A percentile compares a stretch with the other conserved stretches of the same genome.
Evolutionary conservation across 108 stramenopile species (phyloP).

Genomic region (Thalassiosira profunda): DNA sequence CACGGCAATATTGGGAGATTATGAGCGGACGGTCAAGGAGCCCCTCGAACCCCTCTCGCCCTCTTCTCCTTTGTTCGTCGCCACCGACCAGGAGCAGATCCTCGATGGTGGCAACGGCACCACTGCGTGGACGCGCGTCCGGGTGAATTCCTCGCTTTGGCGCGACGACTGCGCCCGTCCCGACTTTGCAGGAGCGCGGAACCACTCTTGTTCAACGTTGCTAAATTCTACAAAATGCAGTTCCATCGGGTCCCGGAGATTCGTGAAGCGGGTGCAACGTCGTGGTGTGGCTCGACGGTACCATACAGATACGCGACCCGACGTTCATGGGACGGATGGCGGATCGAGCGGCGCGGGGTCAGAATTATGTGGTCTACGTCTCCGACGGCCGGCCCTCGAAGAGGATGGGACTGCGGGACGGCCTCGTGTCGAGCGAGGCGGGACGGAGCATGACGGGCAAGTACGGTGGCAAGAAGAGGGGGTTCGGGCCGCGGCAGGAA

Average conservation of each 20-base stretch:
- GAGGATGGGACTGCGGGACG: background rate
- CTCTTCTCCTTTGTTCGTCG: background rate
- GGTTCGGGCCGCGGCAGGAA: background rate
- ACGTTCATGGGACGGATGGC: background rate
- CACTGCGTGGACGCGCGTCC: slow-evolving; percentile 3
- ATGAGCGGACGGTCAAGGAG: background rate
- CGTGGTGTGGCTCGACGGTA: background rate
- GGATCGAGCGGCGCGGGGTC: background rate
- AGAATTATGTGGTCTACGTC: background rate
- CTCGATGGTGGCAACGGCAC: background rate
- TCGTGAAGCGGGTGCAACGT: background rate
- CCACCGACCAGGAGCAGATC: background rate
- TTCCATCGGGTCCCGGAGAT: background rate
- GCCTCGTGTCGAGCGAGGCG: background rate
- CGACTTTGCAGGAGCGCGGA: background rate
- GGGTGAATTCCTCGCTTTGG: background rate
- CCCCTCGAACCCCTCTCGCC: background rate
- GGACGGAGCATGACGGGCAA: background rate
- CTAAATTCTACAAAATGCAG: slow-evolving; percentile 6
- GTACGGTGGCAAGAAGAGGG: background rate
- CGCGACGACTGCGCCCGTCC: background rate
- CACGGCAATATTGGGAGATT: background rate
- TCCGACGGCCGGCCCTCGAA: background rate
- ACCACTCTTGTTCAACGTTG: slow-evolving; percentile 1
- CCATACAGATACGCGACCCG: background rate